Conservation (phyloP, 106 monocot genomes). For the Apostasia ramifera region DNA sequence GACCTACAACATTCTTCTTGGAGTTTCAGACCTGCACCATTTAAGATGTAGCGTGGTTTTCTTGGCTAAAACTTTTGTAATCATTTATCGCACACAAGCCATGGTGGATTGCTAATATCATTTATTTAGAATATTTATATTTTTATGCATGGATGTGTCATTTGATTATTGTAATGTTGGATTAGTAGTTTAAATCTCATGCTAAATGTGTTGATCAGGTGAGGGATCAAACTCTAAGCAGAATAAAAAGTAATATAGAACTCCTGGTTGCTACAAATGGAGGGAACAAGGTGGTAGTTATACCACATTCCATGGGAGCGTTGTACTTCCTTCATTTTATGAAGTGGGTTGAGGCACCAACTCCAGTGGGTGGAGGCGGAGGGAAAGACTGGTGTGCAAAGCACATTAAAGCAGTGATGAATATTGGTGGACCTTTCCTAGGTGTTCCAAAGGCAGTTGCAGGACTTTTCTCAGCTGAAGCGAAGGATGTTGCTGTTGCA, state of each 20-base stretch:
- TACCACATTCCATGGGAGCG: constrained; percentile 99
- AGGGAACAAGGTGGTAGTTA: constrained; percentile 98
- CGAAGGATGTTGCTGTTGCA: constrained; percentile 96
- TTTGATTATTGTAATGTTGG: background rate
- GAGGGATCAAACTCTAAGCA: constrained; percentile 83
- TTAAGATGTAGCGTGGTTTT: background rate
- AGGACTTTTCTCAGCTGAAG: constrained; percentile 90
- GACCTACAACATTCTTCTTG: background rate
- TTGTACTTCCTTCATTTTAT: constrained; percentile 98
- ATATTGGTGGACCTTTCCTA: constrained; percentile 97
- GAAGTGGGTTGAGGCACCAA: constrained; percentile 99
- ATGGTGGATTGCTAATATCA: no score
- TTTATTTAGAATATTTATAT: background rate
- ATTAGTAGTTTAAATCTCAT: constrained; percentile 2
- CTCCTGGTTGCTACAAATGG: constrained; percentile 86
- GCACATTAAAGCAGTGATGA: constrained; percentile 98
- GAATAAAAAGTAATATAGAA: constrained; percentile 97
- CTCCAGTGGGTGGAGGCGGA: constrained; percentile 88
- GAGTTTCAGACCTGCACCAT: no score
- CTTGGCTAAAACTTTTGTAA: background rate
- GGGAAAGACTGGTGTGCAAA: constrained; percentile 83
- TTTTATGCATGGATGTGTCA: background rate
- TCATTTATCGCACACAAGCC: no score
- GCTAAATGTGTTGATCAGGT: constrained; percentile 40
- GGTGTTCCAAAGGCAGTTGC: constrained; percentile 96